Evolutionary conservation across 495 filamentous ascomycete species (phyloP).

Genomic region (Penicillium subrubescens): DNA sequence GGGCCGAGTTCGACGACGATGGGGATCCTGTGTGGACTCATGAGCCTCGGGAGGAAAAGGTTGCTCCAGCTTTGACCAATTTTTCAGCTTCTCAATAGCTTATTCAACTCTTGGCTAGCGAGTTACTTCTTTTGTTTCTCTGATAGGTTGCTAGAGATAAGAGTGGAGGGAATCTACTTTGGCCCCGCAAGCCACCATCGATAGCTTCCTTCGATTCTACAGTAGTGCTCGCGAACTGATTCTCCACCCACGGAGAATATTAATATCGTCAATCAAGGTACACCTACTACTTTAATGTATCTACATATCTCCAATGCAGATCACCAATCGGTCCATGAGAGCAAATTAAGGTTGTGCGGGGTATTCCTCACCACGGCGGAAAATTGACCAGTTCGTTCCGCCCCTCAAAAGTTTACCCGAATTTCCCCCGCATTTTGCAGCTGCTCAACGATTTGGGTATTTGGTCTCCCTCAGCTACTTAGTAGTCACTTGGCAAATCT

Average conservation of each 20-base stretch:
- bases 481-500: neutral
- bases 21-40: conserved; percentile 70
- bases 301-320: neutral
- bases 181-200: neutral
- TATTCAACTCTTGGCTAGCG: neutral
- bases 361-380: neutral
- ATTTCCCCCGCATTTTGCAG: neutral
- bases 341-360: neutral
- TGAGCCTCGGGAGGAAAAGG: conserved; percentile 19
- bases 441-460: neutral
- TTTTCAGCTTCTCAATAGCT: conserved; percentile 31
- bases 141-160: neutral
- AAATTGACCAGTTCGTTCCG: neutral
- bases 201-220: neutral
- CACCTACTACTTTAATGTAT: too few relatives aligned
- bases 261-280: neutral
- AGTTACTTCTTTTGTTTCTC: neutral
- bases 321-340: neutral
- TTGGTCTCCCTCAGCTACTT: neutral
- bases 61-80: conserved; percentile 34
- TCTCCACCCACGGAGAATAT: neutral
- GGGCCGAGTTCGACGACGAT: conserved; percentile 88
- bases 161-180: neutral
- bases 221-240: too few relatives aligned
- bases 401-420: neutral